phyloP scores from a whole-genome alignment of 2,329 filamentous ascomycete genomes.

The Fusarium kyushuense region DNA sequence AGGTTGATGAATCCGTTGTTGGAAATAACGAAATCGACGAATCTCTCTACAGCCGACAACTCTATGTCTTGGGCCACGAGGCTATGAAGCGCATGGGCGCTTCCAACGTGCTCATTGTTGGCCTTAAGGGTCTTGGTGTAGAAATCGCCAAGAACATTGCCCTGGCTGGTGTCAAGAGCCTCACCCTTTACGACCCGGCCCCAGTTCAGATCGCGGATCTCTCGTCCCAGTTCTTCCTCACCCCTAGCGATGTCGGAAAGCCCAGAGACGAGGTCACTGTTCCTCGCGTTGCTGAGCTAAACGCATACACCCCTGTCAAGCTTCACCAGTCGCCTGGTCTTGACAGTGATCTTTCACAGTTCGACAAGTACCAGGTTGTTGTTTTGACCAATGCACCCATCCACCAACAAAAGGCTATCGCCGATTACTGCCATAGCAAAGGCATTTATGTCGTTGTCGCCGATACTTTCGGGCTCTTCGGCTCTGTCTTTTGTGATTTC shows the following conservation, averaged over 20 bases:
- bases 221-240: conserved; percentile 97
- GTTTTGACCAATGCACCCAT: conserved; percentile 89
- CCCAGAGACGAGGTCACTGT: conserved; percentile 87
- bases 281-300: conserved; percentile 91
- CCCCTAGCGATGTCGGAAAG: conserved; percentile 88
- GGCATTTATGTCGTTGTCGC: conserved; percentile 90
- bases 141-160: conserved; percentile 99
- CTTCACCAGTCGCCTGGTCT: conserved; percentile 77
- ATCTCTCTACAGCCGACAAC: conserved; percentile 79
- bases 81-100: conserved; percentile 99
- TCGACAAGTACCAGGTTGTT: conserved; percentile 92
- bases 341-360: conserved; percentile 79
- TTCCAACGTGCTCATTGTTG: conserved; percentile 92
- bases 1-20: conserved; percentile 71
- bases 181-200: conserved; percentile 91
- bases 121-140: conserved; percentile 92
- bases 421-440: conserved; percentile 94
- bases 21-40: conserved; percentile 75
- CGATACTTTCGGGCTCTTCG: conserved; percentile 94
- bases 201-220: conserved; percentile 88
- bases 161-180: conserved; percentile 95
- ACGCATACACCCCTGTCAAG: conserved; percentile 92
- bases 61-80: conserved; percentile 77
- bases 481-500: conserved; percentile 97
- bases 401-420: conserved; percentile 83